Percentiles rank a stretch among this genome's conserved stretches.
These are phyloP conservation scores for Auricularia heimuer DNA, from an alignment of 768 basidiomycete genomes.

Conservation along the genomic window DNA sequence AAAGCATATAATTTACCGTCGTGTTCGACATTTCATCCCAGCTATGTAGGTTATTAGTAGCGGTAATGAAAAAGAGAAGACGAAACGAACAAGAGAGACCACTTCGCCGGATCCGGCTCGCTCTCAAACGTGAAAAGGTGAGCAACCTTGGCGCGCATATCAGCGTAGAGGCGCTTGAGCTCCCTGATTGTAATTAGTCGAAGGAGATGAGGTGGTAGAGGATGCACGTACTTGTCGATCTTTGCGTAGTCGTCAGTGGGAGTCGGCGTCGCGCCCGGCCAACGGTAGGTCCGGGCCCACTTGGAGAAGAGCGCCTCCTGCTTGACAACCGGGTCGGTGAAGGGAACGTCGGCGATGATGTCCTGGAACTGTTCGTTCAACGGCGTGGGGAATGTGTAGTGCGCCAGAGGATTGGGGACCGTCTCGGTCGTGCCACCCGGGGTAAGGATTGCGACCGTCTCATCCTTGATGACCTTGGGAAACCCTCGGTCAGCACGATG, in stretches of 20 bases:
- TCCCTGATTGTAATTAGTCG: background rate
- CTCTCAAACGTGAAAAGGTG: background rate
- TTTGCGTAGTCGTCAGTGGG: slow-evolving; percentile 19
- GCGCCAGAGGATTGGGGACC: slow-evolving; percentile 18
- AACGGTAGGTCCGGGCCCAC: slow-evolving; percentile 16
- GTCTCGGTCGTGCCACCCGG: slow-evolving; percentile 17
- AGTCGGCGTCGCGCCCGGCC: slow-evolving; percentile 16
- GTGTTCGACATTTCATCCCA: slow-evolving; percentile 23
- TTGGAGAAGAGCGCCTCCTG: background rate
- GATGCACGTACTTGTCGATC: slow-evolving; percentile 13
- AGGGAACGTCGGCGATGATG: background rate
- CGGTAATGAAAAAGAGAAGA: slow-evolving; percentile 11
- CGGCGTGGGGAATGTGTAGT: slow-evolving; percentile 10
- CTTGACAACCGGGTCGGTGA: background rate
- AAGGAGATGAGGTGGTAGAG: slow-evolving; percentile 5
- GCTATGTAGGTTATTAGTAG: slow-evolving; percentile 11
- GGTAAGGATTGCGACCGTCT: slow-evolving; percentile 4
- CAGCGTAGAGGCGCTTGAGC: slow-evolving; percentile 3
- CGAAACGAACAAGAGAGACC: slow-evolving; percentile 22
- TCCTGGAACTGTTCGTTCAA: background rate
- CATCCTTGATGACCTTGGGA: background rate
- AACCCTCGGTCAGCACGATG: background rate
- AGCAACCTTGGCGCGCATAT: slow-evolving; percentile 21
- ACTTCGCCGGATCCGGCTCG: slow-evolving; percentile 8
- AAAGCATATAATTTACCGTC: background rate